Base-by-base conservation (phyloP, 2,329 filamentous ascomycete species). In the Knoxdaviesia proteae region DNA sequence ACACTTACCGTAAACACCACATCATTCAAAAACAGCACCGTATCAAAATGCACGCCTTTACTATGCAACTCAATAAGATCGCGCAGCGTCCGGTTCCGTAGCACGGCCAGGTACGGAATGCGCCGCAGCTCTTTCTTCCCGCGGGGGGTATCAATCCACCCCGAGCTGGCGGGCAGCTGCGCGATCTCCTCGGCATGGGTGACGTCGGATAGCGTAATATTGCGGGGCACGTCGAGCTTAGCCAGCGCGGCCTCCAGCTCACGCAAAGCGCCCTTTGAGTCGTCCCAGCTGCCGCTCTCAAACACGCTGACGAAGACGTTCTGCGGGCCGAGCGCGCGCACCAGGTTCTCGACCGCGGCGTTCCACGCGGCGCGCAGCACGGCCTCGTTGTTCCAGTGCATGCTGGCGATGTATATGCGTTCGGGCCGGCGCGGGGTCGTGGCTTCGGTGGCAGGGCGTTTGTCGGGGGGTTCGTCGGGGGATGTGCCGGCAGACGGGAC, bases 201-300 rank as follows among this genome's bases (percentile, higher is more conserved):
- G 4, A 64, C 61, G 5, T 70, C 58, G n/a, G 74, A 74, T 5
- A 77, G 53, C 3, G 69, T 61, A 30, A 83, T 65, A 32, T 61
- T 69, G 32, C 67, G 64, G 36, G 61, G 56, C 3, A 81, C 68
- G 1, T 67, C 64, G 10, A 71, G 50, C 8, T 53, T 53, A 6
- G 63, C 68, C 7, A 83, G 58, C 43, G 68, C 56, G 1, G 47
- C 49, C 45, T 79, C 74, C 32, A 84, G 59, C 30, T 69, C 62
- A 29, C 54, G 58, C 48, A 84, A 58, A 6, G 69, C 70, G 10
- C 60, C 65, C 55, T 82, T 82, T 11, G 71, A 80, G 45, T 75
- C 63, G 53, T 84, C 80, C 60, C 69, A 75, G 52, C 74, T 80
- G 5, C 78, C 78, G 50, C 73, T 78, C 55, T 84, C 79, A 45